A percentile compares a stretch with the other conserved stretches of the same genome.
Conservation (phyloP, 805 yeast species). For the Saccharomycodes ludwigii region DNA sequence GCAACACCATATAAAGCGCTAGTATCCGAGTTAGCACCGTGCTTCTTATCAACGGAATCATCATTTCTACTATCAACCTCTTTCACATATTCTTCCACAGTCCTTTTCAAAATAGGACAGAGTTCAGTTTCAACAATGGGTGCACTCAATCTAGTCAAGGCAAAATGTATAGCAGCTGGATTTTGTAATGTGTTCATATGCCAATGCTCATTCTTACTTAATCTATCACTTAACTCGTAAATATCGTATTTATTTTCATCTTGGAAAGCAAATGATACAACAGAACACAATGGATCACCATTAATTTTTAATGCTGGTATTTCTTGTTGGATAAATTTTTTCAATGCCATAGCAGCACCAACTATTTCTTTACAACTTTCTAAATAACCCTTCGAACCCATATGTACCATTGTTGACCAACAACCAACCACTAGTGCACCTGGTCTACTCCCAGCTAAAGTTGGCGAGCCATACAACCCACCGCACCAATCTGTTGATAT, state of each 20-base stretch:
- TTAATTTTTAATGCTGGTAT: slow-evolving; percentile 52
- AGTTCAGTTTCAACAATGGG: slow-evolving; percentile 51
- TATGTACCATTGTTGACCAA: slow-evolving; percentile 81
- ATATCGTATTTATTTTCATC: neutral
- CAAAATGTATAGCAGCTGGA: slow-evolving; percentile 87
- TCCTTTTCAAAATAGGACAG: slow-evolving; percentile 34
- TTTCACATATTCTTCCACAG: slow-evolving; percentile 30
- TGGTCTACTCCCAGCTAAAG: slow-evolving; percentile 92
- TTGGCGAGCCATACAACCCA: slow-evolving; percentile 93
- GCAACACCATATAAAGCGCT: slow-evolving; percentile 94
- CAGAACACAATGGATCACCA: slow-evolving; percentile 82
- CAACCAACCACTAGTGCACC: slow-evolving; percentile 97
- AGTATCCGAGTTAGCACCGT: slow-evolving; percentile 41
- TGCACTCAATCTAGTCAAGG: slow-evolving; percentile 64
- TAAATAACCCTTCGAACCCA: slow-evolving; percentile 78
- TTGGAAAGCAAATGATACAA: slow-evolving; percentile 40
- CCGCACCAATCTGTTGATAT: slow-evolving; percentile 82
- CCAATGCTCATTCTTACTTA: slow-evolving; percentile 63
- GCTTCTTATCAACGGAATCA: neutral
- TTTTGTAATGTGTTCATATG: slow-evolving; percentile 77
- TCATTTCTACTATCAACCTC: slow-evolving; percentile 14
- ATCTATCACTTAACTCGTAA: slow-evolving; percentile 64
- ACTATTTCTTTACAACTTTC: slow-evolving; percentile 58
- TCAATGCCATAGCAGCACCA: slow-evolving; percentile 46
- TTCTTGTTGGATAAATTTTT: slow-evolving; percentile 31